phyloP scores from a whole-genome alignment of 345 rosid species.

The Litchi chinensis region DNA sequence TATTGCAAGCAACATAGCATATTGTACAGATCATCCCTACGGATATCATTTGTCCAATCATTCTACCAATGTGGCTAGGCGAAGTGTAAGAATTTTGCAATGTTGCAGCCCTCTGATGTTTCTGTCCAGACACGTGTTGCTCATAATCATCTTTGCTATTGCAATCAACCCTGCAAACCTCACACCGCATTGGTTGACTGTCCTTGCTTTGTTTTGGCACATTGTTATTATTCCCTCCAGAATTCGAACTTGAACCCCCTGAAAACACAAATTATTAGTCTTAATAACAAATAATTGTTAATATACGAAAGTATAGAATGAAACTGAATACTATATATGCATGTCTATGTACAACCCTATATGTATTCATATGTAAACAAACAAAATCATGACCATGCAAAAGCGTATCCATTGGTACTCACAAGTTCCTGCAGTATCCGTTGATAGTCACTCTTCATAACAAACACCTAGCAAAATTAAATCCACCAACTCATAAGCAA shows the following conservation, averaged over 20 bases:
- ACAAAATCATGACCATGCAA: no score
- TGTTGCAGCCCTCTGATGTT: constrained; percentile 25
- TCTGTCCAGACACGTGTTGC: constrained; percentile 29
- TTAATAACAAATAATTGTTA: constrained; percentile 3
- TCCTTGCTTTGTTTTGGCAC: constrained; percentile 7
- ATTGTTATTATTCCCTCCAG: constrained; percentile 9
- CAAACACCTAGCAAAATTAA: no score
- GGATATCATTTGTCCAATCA: neutral
- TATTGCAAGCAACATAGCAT: constrained; percentile 52
- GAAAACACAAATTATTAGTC: neutral
- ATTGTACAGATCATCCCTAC: constrained; percentile 32
- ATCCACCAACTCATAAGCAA: no score
- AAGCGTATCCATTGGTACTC: no score
- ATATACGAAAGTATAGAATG: neutral
- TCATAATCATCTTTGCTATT: constrained; percentile 30
- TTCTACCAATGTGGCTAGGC: no score
- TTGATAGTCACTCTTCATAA: no score
- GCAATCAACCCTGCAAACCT: constrained; percentile 31
- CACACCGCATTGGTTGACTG: constrained; percentile 22
- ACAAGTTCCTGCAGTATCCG: no score
- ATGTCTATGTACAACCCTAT: no score
- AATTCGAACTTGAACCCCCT: constrained; percentile 15
- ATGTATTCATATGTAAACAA: neutral
- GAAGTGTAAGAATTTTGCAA: neutral
- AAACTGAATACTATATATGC: neutral